Evolutionary conservation across 2,329 filamentous ascomycete species (phyloP), one percentile per base, ranked within the genome.

Genomic region (Colletotrichum cereale): DNA sequence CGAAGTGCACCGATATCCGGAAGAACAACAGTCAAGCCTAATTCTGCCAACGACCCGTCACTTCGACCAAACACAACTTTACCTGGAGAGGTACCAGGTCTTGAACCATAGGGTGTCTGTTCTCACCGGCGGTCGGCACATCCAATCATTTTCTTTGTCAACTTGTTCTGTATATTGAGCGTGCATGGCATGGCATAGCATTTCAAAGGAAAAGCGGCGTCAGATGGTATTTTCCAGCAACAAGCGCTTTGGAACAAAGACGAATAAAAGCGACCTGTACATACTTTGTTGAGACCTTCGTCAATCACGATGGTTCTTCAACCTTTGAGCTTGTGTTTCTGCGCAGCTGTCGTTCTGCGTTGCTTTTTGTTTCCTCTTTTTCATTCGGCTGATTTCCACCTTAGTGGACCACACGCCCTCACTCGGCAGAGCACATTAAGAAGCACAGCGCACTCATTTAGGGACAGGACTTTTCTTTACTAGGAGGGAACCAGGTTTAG

Each of bases 1-100:
- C 84, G 89, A 73, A 91, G 87, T 74, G 87, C 88, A 11, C 85
- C 87, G 10, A 89, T 92, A 55, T 87, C 88, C 12, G 89, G 88
- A 40, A 85, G 89, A 75, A 87, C 87, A 12, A 86, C 84, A 1
- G 88, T 92, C 72, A 89, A 90, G 75, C 88, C 89, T 3, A 91
- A 91, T 76, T 86, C 88, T 21, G 87, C 87, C n/a, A 88, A 87
- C 73, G 84, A 89, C 68, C 88, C 87, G 26, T 84, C 34, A 75
- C 74, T 63, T 26, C 61, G 36, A 47, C 83, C 82, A 11, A 86
- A 83, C 73, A 76, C 78, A 47, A 84, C 83, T 18, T 79, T 79
- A 38, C 75, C 48, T 47, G 48, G 47, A n/a, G 66, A 74, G 34
- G 34, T 65, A 50, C 64, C 63, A 34, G 60, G 53, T 21, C 65